Conservation (phyloP, 2,329 filamentous ascomycete genomes). For the Fonsecaea pedrosoi region DNA sequence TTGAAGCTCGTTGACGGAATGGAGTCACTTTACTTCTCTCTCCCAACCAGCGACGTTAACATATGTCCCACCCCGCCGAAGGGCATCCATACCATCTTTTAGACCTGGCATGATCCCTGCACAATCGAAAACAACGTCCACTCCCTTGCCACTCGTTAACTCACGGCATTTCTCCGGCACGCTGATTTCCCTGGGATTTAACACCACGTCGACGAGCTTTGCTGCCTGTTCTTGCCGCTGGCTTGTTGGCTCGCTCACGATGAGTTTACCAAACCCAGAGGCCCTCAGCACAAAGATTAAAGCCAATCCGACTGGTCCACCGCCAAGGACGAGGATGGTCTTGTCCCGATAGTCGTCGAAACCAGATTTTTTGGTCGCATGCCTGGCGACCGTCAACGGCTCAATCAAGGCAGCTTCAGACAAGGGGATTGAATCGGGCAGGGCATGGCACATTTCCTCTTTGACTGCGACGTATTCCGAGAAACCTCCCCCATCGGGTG, state of each 20-base stretch:
- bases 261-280: constrained; percentile 53
- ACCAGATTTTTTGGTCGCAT: constrained; percentile 57
- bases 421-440: constrained; percentile 59
- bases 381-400: constrained; percentile 62
- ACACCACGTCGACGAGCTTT: constrained; percentile 58
- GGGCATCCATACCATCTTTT: constrained; percentile 55
- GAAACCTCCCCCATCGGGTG: constrained; percentile 57
- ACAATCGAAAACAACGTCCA: constrained; percentile 59
- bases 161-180: constrained; percentile 47
- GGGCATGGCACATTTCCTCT: constrained; percentile 50
- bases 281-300: constrained; percentile 56
- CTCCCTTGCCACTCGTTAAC: constrained; percentile 50
- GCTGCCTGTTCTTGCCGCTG: constrained; percentile 57
- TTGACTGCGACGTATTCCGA: constrained; percentile 59
- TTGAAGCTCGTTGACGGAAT: not conserved
- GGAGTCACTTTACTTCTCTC: constrained; percentile 7
- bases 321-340: constrained; percentile 58
- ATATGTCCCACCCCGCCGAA: constrained; percentile 57
- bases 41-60: constrained; percentile 64
- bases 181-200: constrained; percentile 59
- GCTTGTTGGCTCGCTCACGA: constrained; percentile 58
- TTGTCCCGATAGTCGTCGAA: constrained; percentile 52
- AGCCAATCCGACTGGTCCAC: constrained; percentile 60
- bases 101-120: constrained; percentile 60
- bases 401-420: constrained; percentile 61